A percentile compares a stretch with the other conserved stretches of the same genome.
These are phyloP conservation scores for Phaeosphaeriaceae sp. DNA, from an alignment of 2,329 filamentous ascomycete genomes.

Conservation along the genomic window DNA sequence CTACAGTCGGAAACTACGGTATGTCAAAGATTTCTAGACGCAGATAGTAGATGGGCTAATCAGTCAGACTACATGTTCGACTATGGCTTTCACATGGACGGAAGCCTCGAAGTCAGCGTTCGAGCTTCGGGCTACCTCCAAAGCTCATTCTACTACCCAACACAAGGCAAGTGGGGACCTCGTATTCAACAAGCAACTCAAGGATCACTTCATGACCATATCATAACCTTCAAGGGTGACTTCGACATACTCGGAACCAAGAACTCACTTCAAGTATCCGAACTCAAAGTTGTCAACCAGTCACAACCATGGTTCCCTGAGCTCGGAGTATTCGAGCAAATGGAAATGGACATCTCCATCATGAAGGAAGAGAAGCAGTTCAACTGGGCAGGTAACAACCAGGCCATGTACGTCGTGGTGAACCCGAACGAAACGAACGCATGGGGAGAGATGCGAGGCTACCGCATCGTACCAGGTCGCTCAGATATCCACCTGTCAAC, in stretches of 20 bases:
- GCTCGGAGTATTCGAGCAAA: slow-evolving; percentile 38
- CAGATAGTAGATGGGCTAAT: background rate
- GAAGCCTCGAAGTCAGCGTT: slow-evolving; percentile 44
- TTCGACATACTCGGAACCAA: slow-evolving; percentile 45
- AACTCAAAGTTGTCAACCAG: slow-evolving; percentile 32
- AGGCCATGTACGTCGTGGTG: slow-evolving; percentile 58
- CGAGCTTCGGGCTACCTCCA: slow-evolving; percentile 43
- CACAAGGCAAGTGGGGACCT: slow-evolving; percentile 46
- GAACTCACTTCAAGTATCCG: slow-evolving; percentile 46
- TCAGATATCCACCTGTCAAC: slow-evolving; percentile 44
- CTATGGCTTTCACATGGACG: slow-evolving; percentile 38
- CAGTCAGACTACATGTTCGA: slow-evolving; percentile 43
- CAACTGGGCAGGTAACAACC: slow-evolving; percentile 57
- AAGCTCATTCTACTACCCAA: slow-evolving; percentile 40
- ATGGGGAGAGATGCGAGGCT: slow-evolving; percentile 61
- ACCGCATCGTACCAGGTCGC: slow-evolving; percentile 49
- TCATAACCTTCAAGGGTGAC: slow-evolving; percentile 52
- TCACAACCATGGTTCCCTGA: slow-evolving; percentile 44
- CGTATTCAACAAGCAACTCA: slow-evolving; percentile 48
- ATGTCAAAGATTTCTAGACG: background rate
- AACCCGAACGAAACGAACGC: slow-evolving; percentile 59
- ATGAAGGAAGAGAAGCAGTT: slow-evolving; percentile 55
- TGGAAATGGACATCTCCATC: slow-evolving; percentile 38
- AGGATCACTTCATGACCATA: slow-evolving; percentile 47
- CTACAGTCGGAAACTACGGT: slow-evolving; percentile 53